phyloP scores from a whole-genome alignment of 768 basidiomycete genomes.

The Phallus indusiatus region DNA sequence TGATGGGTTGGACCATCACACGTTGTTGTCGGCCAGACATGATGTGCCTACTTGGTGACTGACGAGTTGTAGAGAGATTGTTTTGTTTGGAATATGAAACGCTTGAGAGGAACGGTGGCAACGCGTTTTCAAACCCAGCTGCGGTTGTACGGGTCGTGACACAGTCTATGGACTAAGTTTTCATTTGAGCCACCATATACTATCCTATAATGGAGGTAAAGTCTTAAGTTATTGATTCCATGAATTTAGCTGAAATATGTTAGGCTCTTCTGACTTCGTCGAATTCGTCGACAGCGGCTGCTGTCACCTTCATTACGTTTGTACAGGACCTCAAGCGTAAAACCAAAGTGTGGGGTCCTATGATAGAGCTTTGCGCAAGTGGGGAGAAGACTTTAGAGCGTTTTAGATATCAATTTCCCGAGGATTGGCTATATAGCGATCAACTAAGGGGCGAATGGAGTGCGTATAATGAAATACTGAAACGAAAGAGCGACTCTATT shows the following conservation, averaged over 20 bases:
- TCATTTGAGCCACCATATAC: background rate
- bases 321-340: constrained; percentile 98
- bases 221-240: background rate
- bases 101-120: background rate
- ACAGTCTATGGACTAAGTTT: background rate
- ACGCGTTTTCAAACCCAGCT: constrained; percentile 7
- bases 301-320: constrained; percentile 98
- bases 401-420: constrained; percentile 93
- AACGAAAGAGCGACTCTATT: constrained; percentile 96
- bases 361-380: constrained; percentile 88
- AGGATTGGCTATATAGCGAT: constrained; percentile 98
- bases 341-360: constrained; percentile 91
- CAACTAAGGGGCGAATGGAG: constrained; percentile 98
- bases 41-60: constrained; percentile 20
- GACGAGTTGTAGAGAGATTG: background rate
- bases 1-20: constrained; percentile 99
- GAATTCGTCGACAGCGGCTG: constrained; percentile 92
- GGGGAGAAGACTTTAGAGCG: constrained; percentile 97
- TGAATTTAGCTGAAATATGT: background rate
- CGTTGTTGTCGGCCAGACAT: constrained; percentile 93
- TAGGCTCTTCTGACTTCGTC: constrained; percentile 37
- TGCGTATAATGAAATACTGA: constrained; percentile 95
- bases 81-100: background rate
- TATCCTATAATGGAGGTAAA: constrained; percentile 3
- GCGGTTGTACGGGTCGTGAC: background rate